A percentile compares a stretch with the other conserved stretches of the same genome.
Evolutionary conservation across 1,284 basidiomycete genomes (phyloP).

Genomic region (Mycosarcoma maydis): DNA sequence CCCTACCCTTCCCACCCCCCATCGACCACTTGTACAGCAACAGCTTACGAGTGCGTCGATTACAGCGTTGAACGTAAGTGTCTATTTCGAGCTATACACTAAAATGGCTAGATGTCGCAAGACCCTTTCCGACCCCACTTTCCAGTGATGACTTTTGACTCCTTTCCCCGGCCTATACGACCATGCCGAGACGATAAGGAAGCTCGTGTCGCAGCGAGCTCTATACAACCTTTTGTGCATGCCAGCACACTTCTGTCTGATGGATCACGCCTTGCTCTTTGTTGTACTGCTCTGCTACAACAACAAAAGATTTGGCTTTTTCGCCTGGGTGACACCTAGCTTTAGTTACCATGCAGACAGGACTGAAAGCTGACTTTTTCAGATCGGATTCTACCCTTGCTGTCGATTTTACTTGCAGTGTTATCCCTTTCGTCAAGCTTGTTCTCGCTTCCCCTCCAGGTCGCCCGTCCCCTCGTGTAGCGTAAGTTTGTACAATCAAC

Average conservation of each 20-base stretch:
- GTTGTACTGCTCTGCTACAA: slow-evolving; percentile 1
- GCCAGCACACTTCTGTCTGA: slow-evolving; percentile 67
- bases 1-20: neutral
- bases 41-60: slow-evolving; percentile 30
- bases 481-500: slow-evolving; percentile 29
- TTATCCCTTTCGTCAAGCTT: neutral
- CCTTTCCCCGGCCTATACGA: slow-evolving; percentile 68
- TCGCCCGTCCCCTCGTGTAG: slow-evolving; percentile 3
- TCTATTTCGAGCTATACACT: too few species aligned
- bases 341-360: neutral
- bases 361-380: slow-evolving; percentile 10
- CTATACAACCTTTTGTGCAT: slow-evolving; percentile 61
- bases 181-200: slow-evolving; percentile 67
- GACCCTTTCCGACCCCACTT: slow-evolving; percentile 2
- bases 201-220: slow-evolving; percentile 63
- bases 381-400: neutral
- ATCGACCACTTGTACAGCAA: slow-evolving; percentile 33
- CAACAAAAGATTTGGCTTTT: neutral
- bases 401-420: slow-evolving; percentile 11
- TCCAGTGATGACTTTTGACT: slow-evolving; percentile 57
- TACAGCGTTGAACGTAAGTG: slow-evolving; percentile 32
- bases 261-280: slow-evolving; percentile 17
- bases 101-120: neutral
- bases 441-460: slow-evolving; percentile 1
- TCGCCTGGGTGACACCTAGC: neutral